These are phyloP conservation scores for Tolypocladium cylindrosporum DNA, from an alignment of 2,329 filamentous ascomycete genomes.

Conservation along the genomic window DNA sequence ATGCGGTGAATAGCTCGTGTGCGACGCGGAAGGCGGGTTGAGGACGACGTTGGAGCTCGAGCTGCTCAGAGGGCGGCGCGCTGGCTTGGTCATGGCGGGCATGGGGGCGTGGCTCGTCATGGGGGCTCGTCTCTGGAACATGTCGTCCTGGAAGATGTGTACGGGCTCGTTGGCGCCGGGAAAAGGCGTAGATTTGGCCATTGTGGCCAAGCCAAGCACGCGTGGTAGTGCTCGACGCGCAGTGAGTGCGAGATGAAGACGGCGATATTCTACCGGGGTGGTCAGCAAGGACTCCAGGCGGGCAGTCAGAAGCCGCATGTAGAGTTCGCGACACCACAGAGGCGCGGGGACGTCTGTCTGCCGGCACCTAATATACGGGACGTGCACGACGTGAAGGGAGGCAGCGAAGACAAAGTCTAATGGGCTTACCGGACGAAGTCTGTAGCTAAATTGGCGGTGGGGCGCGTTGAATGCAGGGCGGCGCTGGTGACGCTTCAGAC, in stretches of 20 bases:
- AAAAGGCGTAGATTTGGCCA: slow-evolving; percentile 43
- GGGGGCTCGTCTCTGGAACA: slow-evolving; percentile 32
- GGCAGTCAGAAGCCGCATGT: background rate
- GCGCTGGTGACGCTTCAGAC: background rate
- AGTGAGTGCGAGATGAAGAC: background rate
- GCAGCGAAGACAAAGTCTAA: background rate
- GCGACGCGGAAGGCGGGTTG: slow-evolving; percentile 46
- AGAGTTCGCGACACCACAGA: background rate
- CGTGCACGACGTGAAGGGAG: background rate
- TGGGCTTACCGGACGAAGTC: background rate
- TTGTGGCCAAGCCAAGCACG: slow-evolving; percentile 27
- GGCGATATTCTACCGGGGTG: background rate
- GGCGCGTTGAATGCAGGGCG: slow-evolving; percentile 5
- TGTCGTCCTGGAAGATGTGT: slow-evolving; percentile 43
- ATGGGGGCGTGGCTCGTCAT: slow-evolving; percentile 49
- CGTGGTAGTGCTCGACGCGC: slow-evolving; percentile 1
- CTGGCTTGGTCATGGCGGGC: slow-evolving; percentile 37
- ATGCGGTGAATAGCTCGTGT: slow-evolving; percentile 55
- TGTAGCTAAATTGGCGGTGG: slow-evolving; percentile 1
- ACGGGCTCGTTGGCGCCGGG: slow-evolving; percentile 35
- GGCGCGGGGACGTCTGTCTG: background rate
- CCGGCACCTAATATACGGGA: background rate
- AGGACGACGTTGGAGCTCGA: slow-evolving; percentile 55
- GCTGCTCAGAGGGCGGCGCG: slow-evolving; percentile 36
- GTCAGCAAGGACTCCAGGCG: background rate